Percentiles rank a stretch among this genome's conserved stretches.
phyloP scores from a whole-genome alignment of 257 asterid species.

The Solanum neorickii region DNA sequence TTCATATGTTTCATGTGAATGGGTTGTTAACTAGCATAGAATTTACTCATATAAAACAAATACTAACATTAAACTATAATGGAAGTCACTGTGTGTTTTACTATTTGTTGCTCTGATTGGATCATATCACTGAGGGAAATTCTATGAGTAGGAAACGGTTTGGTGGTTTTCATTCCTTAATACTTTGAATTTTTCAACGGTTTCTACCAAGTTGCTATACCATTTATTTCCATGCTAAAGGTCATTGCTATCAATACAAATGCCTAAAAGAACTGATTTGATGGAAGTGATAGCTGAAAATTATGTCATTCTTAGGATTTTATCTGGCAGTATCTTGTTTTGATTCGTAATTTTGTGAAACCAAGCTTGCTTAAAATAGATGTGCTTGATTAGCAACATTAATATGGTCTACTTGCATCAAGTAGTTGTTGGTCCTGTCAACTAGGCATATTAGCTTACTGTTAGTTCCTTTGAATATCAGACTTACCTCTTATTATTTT shows the following conservation, averaged over 20 bases:
- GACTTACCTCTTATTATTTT: neutral
- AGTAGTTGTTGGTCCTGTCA: neutral
- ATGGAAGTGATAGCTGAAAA: neutral
- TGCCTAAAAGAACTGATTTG: neutral
- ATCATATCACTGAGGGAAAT: neutral
- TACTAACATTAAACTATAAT: neutral
- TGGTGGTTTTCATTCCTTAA: neutral
- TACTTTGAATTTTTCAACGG: neutral
- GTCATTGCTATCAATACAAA: neutral
- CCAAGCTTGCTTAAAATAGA: neutral
- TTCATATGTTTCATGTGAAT: neutral
- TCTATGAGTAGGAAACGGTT: neutral
- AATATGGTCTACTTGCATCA: neutral
- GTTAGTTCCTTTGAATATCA: neutral
- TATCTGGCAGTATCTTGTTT: neutral
- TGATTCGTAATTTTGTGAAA: neutral
- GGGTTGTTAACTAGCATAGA: neutral
- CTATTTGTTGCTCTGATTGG: neutral
- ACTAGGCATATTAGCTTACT: neutral
- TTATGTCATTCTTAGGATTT: neutral
- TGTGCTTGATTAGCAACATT: neutral
- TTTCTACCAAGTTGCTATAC: neutral
- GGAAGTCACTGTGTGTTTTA: neutral
- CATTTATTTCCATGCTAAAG: neutral
- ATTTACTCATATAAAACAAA: neutral